Base-by-base conservation (phyloP, 768 basidiomycete species). In the Cystofilobasidium macerans region DNA sequence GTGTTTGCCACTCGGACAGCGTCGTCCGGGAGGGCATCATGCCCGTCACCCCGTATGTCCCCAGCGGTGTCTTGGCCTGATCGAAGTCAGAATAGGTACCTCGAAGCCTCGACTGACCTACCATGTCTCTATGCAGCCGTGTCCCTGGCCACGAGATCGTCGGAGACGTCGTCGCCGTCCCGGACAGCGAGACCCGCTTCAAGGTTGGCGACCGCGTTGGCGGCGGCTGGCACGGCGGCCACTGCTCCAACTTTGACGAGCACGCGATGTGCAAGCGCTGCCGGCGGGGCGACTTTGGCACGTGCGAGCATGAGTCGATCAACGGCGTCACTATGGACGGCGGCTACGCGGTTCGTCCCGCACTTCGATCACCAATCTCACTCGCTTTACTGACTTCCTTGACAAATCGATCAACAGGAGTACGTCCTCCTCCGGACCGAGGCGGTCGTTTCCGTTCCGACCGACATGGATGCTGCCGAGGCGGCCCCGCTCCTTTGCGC, bases 401-500 rank as follows among this genome's bases (percentile, higher is more conserved):
- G n/a, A n/a, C n/a, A n/a, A n/a, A n/a, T n/a, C n/a, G n/a, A n/a
- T n/a, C n/a, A n/a, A n/a, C n/a, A n/a, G n/a, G 67, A 70, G 56
- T 70, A 70, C 61, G 62, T 38, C 26, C 64, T 67, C 1, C 62
- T 70, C 12, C 30, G 60, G 16, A 47, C 53, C 22, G 65, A 67
- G 22, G 62, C 69, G 0, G 62, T 68, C 14, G 66, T 53, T 30
- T 53, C 63, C 16, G 48, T 70, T 24, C 69, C 69, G 7, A 16
- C 20, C 13, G 63, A 62, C 24, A 57, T 58, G 16, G 69, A 70
- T 38, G 54, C 59, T 14, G 69, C 69, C 16, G 64, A 68, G 51
- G 58, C 51, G 7, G 70, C 69, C n/a, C 64, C 68, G 28, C 67
- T 69, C 1, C 38, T 77, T 24, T 79, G 77, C 56, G 77, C 76